phyloP scores from a whole-genome alignment of 345 rosid species.

The Durio zibethinus region DNA sequence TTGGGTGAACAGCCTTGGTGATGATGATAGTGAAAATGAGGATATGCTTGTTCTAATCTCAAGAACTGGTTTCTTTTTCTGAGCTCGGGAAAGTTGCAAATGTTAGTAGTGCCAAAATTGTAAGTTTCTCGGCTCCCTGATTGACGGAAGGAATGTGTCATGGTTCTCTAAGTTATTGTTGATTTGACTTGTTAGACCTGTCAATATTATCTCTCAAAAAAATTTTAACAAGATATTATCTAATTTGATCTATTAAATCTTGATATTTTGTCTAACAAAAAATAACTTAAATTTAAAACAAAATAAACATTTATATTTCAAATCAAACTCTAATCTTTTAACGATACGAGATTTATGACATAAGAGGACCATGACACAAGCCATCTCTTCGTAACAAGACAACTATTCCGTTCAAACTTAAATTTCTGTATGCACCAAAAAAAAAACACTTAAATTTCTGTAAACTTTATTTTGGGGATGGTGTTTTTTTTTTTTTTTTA shows the following conservation, averaged over 20 bases:
- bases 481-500: background rate
- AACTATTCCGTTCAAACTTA: background rate
- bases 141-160: background rate
- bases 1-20: background rate
- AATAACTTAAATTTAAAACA: no score
- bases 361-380: no score
- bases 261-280: no score
- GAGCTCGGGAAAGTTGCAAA: background rate
- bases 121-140: background rate
- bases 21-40: background rate
- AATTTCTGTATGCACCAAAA: no score
- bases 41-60: background rate
- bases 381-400: background rate
- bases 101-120: background rate
- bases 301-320: no score
- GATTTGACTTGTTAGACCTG: no score
- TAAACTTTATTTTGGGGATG: background rate
- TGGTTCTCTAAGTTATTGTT: no score
- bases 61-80: background rate
- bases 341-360: no score
- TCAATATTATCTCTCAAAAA: no score
- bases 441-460: background rate
- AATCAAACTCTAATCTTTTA: no score
- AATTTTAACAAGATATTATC: no score
- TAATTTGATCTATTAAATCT: no score